Percentiles rank a stretch among this genome's conserved stretches.
Conservation (phyloP, 1,284 basidiomycete genomes). For the Cystobasidium sp. region DNA sequence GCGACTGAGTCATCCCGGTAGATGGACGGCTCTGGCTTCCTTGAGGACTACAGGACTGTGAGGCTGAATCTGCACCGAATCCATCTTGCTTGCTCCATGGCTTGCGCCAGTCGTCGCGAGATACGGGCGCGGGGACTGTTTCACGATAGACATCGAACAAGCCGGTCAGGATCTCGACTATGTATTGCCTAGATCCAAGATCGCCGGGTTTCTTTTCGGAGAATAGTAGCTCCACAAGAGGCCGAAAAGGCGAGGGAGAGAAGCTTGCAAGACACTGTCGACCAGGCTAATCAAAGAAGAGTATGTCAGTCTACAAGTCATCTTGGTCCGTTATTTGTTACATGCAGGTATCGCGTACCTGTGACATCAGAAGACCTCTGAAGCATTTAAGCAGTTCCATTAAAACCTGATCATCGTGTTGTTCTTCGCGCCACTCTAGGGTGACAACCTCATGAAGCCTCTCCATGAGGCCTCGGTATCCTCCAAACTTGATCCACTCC, state of each 20-base stretch:
- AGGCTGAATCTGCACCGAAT: slow-evolving; percentile 4
- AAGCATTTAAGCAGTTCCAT: slow-evolving; percentile 91
- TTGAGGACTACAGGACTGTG: neutral
- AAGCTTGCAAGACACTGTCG: slow-evolving; percentile 73
- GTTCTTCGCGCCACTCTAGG: slow-evolving; percentile 98
- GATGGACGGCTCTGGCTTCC: slow-evolving; percentile 35
- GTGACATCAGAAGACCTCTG: slow-evolving; percentile 88
- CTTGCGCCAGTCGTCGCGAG: slow-evolving; percentile 63
- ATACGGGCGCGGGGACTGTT: slow-evolving; percentile 52
- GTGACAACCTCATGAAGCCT: slow-evolving; percentile 90
- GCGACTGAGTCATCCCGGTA: neutral
- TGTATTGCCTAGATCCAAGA: slow-evolving; percentile 82
- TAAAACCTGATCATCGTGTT: slow-evolving; percentile 92
- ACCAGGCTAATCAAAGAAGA: slow-evolving; percentile 54
- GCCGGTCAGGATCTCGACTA: slow-evolving; percentile 79
- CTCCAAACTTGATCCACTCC: slow-evolving; percentile 80
- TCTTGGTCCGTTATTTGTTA: too few species aligned
- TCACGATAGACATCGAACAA: slow-evolving; percentile 77
- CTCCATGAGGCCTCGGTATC: slow-evolving; percentile 80
- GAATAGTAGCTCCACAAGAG: slow-evolving; percentile 81
- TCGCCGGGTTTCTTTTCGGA: slow-evolving; percentile 98
- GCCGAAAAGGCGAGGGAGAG: slow-evolving; percentile 81
- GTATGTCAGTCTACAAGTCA: too few species aligned
- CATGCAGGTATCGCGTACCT: slow-evolving; percentile 59
- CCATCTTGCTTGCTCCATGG: slow-evolving; percentile 54